Evolutionary conservation across 345 rosid species (phyloP), one percentile per base, ranked within the genome.

Genomic region (Salix arbutifolia): DNA sequence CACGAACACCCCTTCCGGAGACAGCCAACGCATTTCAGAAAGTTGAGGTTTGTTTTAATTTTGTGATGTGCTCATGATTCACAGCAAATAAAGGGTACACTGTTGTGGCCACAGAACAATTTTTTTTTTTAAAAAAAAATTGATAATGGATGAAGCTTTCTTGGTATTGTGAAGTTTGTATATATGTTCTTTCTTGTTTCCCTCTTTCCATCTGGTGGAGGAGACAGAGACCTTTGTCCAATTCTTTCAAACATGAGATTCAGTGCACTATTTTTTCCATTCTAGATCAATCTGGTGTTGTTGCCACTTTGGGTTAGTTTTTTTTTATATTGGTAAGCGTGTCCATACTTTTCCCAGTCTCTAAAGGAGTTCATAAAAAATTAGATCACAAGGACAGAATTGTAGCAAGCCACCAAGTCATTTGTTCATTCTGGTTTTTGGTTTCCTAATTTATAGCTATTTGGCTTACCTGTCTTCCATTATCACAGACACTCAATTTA

Each of bases 21-120:
- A 75, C 91, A 19, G 83, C 95, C 11, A 74, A 91, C 80, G 86
- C 98, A 56, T 70, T 76, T 74, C 95, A 94, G 87, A 89, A 80
- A 90, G 90, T 96, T 31, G 97, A 92, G 98, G 99, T 94, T 72
- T 46, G 90, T 74, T 19, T 37, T 76, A 30, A 9, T 37, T 25
- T n/a, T 75, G 1, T 31, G 4, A n/a, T 11, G 2, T 40, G 30
- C 62, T 56, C 28, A 56, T 56, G 23, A 56, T 56, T 56, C 62
- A 56, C n/a, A 56, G 13, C 26, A 56, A 56, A 56, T n/a, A n/a
- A n/a, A 30, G 18, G 33, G 72, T 10, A 56, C 4, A n/a, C 26
- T 56, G 26, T 4, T n/a, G 28, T n/a, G 62, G 62, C 62, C 23
- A 25, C 12, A 35, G 37, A 35, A 5, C 37, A 35, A 0, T 4